A percentile compares a stretch with the other conserved stretches of the same genome.
These are phyloP conservation scores for Pulveroboletus sp. DNA, from an alignment of 768 basidiomycete genomes.

Conservation along the genomic window DNA sequence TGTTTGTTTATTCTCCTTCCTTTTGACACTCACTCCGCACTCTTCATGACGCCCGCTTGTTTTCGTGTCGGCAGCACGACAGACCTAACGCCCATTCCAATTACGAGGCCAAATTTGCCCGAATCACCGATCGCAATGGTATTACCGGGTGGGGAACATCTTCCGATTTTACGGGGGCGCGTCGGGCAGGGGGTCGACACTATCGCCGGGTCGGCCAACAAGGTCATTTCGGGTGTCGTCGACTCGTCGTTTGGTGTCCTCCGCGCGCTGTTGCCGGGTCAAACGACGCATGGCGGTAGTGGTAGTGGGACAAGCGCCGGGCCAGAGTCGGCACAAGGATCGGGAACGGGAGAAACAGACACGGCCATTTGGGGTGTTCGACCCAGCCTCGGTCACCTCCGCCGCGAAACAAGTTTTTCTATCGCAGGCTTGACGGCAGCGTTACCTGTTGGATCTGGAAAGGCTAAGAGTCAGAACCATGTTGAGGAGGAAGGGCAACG, in stretches of 20 bases:
- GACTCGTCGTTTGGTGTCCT: constrained; percentile 88
- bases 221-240: constrained; percentile 77
- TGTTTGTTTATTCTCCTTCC: no score
- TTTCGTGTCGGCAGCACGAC: constrained; percentile 49
- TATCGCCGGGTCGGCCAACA: constrained; percentile 77
- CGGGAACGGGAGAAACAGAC: constrained; percentile 5
- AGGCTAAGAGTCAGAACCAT: constrained; percentile 2
- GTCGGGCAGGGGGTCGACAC: constrained; percentile 79
- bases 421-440: constrained; percentile 71
- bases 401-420: constrained; percentile 77
- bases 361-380: constrained; percentile 26
- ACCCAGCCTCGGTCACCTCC: constrained; percentile 61
- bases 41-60: not conserved
- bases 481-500: constrained; percentile 38
- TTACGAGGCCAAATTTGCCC: constrained; percentile 47
- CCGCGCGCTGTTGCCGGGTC: constrained; percentile 63
- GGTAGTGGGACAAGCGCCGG: constrained; percentile 10
- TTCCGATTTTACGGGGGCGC: constrained; percentile 60
- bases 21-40: not conserved
- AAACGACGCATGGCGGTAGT: constrained; percentile 7
- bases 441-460: constrained; percentile 41
- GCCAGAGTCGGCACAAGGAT: constrained; percentile 6
- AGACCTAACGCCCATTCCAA: constrained; percentile 76
- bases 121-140: constrained; percentile 37
- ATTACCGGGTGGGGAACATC: constrained; percentile 43